A percentile compares a stretch with the other conserved stretches of the same genome.
Evolutionary conservation across 2,329 filamentous ascomycete species (phyloP).

Genomic region (Chrysoporthe puriensis): DNA sequence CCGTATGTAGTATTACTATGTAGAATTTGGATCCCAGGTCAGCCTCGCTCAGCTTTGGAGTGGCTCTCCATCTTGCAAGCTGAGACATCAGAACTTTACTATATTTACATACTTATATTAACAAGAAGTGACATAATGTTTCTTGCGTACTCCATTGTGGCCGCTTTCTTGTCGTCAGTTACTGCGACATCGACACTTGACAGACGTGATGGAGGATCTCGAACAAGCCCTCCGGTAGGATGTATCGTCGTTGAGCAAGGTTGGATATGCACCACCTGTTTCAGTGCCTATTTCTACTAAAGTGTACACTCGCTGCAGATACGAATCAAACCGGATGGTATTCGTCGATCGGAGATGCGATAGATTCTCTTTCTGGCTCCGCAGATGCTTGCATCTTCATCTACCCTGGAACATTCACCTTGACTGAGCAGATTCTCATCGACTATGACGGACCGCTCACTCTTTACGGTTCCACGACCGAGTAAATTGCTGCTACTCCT

Average conservation of each 20-base stretch:
- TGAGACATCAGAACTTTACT: background rate
- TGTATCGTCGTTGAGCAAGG: constrained; percentile 11
- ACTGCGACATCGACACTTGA: background rate
- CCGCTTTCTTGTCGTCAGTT: background rate
- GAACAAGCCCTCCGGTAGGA: constrained; percentile 8
- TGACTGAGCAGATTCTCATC: constrained; percentile 37
- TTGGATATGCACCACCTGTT: background rate
- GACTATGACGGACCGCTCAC: constrained; percentile 36
- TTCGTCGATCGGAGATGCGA: constrained; percentile 33
- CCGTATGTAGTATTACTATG: no score
- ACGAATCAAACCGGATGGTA: constrained; percentile 18
- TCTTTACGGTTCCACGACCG: constrained; percentile 38
- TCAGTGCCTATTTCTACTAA: background rate
- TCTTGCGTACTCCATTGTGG: no score
- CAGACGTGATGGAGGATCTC: background rate
- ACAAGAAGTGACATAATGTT: background rate
- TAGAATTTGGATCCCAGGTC: no score
- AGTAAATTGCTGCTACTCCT: constrained; percentile 28
- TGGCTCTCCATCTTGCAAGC: background rate
- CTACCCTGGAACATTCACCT: constrained; percentile 37
- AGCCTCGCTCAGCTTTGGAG: background rate
- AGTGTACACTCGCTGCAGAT: background rate
- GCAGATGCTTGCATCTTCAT: constrained; percentile 39
- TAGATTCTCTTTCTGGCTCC: constrained; percentile 34
- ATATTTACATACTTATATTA: background rate